A percentile compares a stretch with the other conserved stretches of the same genome.
Evolutionary conservation across 495 filamentous ascomycete species (phyloP).

Genomic region (Massariosphaeria phaeospora): DNA sequence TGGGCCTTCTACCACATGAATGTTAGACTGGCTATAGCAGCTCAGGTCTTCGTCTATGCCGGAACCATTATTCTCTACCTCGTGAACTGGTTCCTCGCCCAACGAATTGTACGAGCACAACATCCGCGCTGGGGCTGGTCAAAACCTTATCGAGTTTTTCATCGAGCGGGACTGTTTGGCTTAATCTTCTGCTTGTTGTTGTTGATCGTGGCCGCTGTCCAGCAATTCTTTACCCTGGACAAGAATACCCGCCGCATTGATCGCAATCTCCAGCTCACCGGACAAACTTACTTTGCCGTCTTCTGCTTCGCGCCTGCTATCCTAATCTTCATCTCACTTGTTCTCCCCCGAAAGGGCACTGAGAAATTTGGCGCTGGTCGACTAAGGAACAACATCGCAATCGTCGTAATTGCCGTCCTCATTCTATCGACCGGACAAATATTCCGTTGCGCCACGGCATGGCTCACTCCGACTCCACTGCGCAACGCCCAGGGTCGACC

Average conservation of each 20-base stretch:
- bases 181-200: slow-evolving; percentile 21
- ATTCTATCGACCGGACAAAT: slow-evolving; percentile 30
- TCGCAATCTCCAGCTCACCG: slow-evolving; percentile 26
- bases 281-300: slow-evolving; percentile 30
- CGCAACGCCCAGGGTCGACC: slow-evolving; percentile 12
- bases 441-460: slow-evolving; percentile 30
- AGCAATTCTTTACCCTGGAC: slow-evolving; percentile 35
- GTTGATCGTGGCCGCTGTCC: slow-evolving; percentile 30
- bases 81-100: slow-evolving; percentile 38
- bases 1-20: slow-evolving; percentile 50
- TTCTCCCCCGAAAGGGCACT: slow-evolving; percentile 13
- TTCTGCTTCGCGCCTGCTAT: slow-evolving; percentile 29
- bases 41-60: slow-evolving; percentile 50
- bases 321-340: slow-evolving; percentile 17
- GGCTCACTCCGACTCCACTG: slow-evolving; percentile 22
- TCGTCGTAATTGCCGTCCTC: slow-evolving; percentile 23
- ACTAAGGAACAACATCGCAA: slow-evolving; percentile 29
- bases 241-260: slow-evolving; percentile 20
- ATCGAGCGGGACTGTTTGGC: slow-evolving; percentile 15
- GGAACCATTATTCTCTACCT: slow-evolving; percentile 39
- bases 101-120: slow-evolving; percentile 36
- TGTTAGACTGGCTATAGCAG: slow-evolving; percentile 59
- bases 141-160: slow-evolving; percentile 15
- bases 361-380: slow-evolving; percentile 37
- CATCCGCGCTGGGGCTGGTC: slow-evolving; percentile 36